Conservation (phyloP, 345 rosid species). For the Corchorus olitorius region DNA sequence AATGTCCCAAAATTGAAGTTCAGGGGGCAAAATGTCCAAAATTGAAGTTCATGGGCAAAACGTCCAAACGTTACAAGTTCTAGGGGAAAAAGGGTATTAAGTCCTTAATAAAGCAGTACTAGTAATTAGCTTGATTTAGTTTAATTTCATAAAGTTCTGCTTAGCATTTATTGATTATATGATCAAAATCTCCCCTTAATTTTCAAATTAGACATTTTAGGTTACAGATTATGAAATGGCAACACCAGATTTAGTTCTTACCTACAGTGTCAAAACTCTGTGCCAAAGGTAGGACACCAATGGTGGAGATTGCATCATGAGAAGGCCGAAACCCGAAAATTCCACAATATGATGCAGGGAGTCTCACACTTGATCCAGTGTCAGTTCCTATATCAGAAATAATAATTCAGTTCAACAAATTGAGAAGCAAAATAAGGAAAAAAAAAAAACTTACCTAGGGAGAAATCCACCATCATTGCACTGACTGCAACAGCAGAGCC, state of each 20-base stretch:
- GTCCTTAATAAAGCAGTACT: too few relatives aligned
- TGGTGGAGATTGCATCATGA: conserved; percentile 55
- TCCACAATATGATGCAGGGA: conserved; percentile 82
- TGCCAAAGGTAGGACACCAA: conserved; percentile 81
- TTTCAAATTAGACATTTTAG: not conserved
- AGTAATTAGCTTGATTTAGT: too few relatives aligned
- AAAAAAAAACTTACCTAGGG: conserved; percentile 56
- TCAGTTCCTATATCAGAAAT: conserved; percentile 61
- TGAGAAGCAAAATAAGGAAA: not conserved
- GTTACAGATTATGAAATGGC: not conserved
- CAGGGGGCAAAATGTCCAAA: too few relatives aligned
- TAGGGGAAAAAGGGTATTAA: too few relatives aligned
- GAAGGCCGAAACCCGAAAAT: conserved; percentile 88
- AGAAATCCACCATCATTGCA: conserved; percentile 81
- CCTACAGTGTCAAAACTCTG: conserved; percentile 96
- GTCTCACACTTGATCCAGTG: conserved; percentile 92
- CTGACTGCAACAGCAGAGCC: conserved; percentile 94
- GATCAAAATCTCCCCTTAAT: not conserved
- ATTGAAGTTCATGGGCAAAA: too few relatives aligned
- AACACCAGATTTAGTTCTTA: conserved; percentile 26
- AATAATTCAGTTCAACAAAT: conserved; percentile 4
- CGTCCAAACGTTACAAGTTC: too few relatives aligned
- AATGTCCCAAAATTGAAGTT: too few relatives aligned
- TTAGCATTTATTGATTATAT: not conserved
- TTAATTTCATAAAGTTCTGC: too few relatives aligned